Conservation (phyloP, 2,329 filamentous ascomycete genomes). For the Aspergillus sp. region DNA sequence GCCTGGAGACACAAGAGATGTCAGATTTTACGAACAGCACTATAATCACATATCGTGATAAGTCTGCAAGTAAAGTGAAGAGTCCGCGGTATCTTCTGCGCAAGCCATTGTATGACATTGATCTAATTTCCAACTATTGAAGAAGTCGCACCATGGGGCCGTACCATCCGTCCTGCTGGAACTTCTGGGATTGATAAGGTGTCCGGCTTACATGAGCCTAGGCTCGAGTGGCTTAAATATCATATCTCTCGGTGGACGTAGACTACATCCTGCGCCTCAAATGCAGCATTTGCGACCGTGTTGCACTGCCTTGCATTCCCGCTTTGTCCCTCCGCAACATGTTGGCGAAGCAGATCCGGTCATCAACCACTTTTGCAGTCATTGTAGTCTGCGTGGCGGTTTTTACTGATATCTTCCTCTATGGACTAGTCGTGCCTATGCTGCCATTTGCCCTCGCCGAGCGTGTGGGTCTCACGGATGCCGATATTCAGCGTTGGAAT, state of each 20-base stretch:
- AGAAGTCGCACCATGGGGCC: too few relatives aligned
- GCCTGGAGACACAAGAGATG: too few relatives aligned
- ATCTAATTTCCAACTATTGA: too few relatives aligned
- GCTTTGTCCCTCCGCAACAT: background rate
- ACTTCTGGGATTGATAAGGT: too few relatives aligned
- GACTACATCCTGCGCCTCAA: background rate
- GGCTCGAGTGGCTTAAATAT: background rate
- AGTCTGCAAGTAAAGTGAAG: too few relatives aligned
- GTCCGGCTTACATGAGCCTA: too few relatives aligned
- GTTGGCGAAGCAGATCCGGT: background rate
- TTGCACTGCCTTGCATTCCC: background rate
- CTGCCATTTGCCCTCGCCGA: conserved; percentile 11
- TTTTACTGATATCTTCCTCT: conserved; percentile 24
- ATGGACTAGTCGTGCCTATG: conserved; percentile 24
- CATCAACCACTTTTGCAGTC: conserved; percentile 12
- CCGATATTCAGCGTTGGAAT: background rate
- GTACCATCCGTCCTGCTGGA: too few relatives aligned
- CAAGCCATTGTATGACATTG: too few relatives aligned
- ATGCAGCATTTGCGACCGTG: background rate
- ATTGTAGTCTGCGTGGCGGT: conserved; percentile 13
- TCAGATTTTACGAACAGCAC: too few relatives aligned
- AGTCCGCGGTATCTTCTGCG: too few relatives aligned
- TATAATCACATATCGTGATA: too few relatives aligned
- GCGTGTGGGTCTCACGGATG: background rate
- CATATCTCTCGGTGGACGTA: too few relatives aligned